Conservation (phyloP, 2,329 filamentous ascomycete species). For the Coccinonectria pachysandricola region DNA sequence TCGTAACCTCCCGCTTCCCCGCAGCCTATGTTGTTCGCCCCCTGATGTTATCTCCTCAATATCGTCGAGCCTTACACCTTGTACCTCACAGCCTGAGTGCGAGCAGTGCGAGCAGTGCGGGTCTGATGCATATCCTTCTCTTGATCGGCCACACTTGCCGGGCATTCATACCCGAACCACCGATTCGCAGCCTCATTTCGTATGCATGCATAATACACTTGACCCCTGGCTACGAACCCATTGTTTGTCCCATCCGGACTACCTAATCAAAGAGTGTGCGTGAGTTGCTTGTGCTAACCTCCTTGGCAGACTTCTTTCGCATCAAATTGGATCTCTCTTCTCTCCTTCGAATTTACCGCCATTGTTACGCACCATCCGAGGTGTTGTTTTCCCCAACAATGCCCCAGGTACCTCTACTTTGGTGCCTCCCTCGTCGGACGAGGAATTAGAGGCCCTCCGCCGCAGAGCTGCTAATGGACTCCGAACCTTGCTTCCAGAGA, state of each 20-base stretch:
- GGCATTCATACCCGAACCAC: too few relatives aligned
- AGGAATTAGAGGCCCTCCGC: constrained; percentile 51
- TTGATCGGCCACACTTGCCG: too few relatives aligned
- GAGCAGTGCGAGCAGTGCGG: too few relatives aligned
- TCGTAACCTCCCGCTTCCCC: too few relatives aligned
- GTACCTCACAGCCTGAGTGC: too few relatives aligned
- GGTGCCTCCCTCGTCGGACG: constrained; percentile 47
- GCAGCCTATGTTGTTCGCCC: too few relatives aligned
- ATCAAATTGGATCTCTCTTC: constrained; percentile 47
- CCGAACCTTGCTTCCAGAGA: constrained; percentile 36
- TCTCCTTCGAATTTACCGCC: constrained; percentile 54
- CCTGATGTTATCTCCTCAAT: too few relatives aligned
- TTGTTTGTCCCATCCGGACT: constrained; percentile 11
- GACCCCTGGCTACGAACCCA: constrained; percentile 9
- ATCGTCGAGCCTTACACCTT: too few relatives aligned
- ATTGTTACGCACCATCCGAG: constrained; percentile 61
- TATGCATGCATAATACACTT: too few relatives aligned
- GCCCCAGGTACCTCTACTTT: constrained; percentile 55
- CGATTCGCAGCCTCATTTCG: constrained; percentile 13
- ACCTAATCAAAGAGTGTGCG: constrained; percentile 7
- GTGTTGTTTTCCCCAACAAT: constrained; percentile 79
- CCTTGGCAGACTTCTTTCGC: constrained; percentile 44
- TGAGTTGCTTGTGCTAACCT: constrained; percentile 16
- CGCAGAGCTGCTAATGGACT: constrained; percentile 55
- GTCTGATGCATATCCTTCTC: too few relatives aligned